Conservation (phyloP, 257 asterid species). For the Solanum verrucosum region DNA sequence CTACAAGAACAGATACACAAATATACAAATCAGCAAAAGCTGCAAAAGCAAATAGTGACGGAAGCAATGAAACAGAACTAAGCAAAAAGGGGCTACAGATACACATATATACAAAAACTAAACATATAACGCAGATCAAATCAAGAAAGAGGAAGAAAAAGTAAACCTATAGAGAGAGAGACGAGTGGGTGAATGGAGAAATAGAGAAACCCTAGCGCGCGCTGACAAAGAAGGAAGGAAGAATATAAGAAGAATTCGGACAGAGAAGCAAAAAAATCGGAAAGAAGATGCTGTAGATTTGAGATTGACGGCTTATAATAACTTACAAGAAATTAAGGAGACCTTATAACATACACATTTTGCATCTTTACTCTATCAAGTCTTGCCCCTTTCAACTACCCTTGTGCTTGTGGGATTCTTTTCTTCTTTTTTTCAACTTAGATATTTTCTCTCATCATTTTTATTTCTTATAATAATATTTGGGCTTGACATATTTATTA, state of each 20-base stretch:
- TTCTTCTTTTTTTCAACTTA: not conserved
- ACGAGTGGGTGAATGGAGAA: not conserved
- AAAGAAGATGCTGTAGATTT: not conserved
- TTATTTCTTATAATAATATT: not conserved
- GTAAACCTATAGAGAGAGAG: not conserved
- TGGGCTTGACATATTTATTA: not conserved
- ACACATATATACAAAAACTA: not conserved
- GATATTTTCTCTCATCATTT: not conserved
- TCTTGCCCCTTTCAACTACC: not conserved
- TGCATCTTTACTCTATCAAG: not conserved
- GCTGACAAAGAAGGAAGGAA: not conserved
- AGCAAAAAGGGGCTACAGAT: not conserved
- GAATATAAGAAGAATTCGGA: not conserved
- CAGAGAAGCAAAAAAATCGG: not conserved
- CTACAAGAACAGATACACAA: not conserved
- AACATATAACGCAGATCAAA: not conserved
- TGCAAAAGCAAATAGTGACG: too few species aligned
- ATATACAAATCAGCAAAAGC: not conserved
- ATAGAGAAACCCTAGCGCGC: not conserved
- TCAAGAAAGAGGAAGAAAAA: not conserved
- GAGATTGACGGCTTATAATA: not conserved
- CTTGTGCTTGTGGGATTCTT: not conserved
- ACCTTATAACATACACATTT: not conserved
- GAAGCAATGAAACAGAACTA: too few species aligned
- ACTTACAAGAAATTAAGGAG: not conserved